These are phyloP conservation scores for Crithidia brevicula DNA, from an alignment of 208 protist species.

Conservation along the genomic window DNA sequence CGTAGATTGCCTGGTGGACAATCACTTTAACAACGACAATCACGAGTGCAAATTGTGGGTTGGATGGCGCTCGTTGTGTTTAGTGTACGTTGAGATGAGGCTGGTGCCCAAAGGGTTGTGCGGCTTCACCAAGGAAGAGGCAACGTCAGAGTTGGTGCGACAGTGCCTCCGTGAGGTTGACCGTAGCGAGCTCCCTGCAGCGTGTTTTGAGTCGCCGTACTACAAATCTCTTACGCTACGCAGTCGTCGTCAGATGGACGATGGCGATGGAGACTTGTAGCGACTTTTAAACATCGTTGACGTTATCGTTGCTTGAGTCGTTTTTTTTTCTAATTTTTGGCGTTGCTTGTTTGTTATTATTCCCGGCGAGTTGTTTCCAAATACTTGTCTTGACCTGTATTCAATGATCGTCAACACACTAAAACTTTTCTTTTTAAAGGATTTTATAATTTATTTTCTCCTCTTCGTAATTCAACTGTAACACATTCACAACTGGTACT, in stretches of 20 bases:
- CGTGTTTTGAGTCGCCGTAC: constrained; percentile 37
- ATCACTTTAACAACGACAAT: constrained; percentile 14
- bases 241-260: constrained; percentile 27
- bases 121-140: constrained; percentile 16
- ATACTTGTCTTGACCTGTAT: no score
- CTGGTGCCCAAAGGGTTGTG: constrained; percentile 18
- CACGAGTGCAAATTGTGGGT: constrained; percentile 47
- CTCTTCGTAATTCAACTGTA: no score
- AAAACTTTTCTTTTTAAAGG: no score
- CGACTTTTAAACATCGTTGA: no score
- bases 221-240: constrained; percentile 40
- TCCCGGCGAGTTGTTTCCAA: no score
- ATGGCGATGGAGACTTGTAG: constrained; percentile 14
- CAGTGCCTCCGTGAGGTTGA: constrained; percentile 28
- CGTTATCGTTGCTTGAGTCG: neutral
- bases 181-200: constrained; percentile 24
- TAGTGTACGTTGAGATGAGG: constrained; percentile 16
- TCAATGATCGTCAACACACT: no score
- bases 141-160: constrained; percentile 17
- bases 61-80: constrained; percentile 31
- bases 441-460: no score
- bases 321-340: no score
- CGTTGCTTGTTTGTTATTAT: no score
- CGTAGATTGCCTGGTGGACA: constrained; percentile 25
- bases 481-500: no score